Evolutionary conservation across 2,329 filamentous ascomycete genomes (phyloP).

Genomic region (Cladosporium halotolerans): DNA sequence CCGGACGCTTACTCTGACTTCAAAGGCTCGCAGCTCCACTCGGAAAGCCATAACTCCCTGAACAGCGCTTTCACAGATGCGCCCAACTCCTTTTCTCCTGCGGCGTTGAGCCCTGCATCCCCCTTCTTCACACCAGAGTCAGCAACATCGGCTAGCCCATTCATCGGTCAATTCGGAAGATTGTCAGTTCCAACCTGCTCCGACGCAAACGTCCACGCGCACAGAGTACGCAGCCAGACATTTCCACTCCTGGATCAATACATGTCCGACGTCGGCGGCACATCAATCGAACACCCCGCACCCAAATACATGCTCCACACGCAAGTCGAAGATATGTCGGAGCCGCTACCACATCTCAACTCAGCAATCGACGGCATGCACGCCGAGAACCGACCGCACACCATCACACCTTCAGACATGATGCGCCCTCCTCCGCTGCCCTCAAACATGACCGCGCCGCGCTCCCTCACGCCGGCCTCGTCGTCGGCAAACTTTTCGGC

Average conservation of each 20-base stretch:
- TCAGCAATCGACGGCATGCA: slow-evolving; percentile 33
- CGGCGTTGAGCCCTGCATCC: slow-evolving; percentile 66
- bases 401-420: slow-evolving; percentile 30
- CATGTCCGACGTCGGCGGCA: slow-evolving; percentile 32
- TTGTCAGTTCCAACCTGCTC: slow-evolving; percentile 17
- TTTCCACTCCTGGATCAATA: slow-evolving; percentile 66
- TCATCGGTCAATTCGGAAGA: slow-evolving; percentile 46
- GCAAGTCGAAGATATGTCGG: slow-evolving; percentile 28
- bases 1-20: slow-evolving; percentile 56
- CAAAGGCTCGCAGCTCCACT: slow-evolving; percentile 54
- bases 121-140: slow-evolving; percentile 73
- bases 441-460: slow-evolving; percentile 16
- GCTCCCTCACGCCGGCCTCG: slow-evolving; percentile 17
- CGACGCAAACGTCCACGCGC: slow-evolving; percentile 45
- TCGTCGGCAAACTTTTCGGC: slow-evolving; percentile 47
- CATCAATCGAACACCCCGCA: slow-evolving; percentile 49
- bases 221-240: slow-evolving; percentile 79
- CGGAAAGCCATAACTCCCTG: slow-evolving; percentile 59
- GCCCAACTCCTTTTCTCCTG: slow-evolving; percentile 62
- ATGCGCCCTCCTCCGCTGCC: slow-evolving; percentile 45
- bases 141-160: slow-evolving; percentile 57
- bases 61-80: slow-evolving; percentile 62
- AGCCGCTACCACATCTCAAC: slow-evolving; percentile 35
- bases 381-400: slow-evolving; percentile 19
- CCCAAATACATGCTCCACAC: slow-evolving; percentile 44